Evolutionary conservation across 371 early-diverging fungal species (phyloP).

Genomic region (Phascolomyces articulosus): DNA sequence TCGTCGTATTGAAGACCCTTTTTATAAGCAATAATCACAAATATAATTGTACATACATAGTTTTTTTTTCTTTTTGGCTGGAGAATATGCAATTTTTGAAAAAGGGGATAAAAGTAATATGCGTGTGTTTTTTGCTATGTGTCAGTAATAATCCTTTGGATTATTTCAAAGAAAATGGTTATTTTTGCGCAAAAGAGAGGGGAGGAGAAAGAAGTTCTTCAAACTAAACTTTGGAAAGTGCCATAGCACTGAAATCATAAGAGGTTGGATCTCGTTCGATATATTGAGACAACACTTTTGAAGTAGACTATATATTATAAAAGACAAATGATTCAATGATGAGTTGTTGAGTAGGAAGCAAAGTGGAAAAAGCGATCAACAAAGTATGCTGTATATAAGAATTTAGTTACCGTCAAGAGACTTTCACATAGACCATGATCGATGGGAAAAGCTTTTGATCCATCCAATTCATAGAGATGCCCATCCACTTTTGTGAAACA

Average conservation of each 20-base stretch:
- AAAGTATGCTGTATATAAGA: too few relatives aligned
- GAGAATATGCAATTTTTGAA: background rate
- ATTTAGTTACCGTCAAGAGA: background rate
- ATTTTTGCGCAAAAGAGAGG: too few relatives aligned
- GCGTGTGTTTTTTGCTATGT: too few relatives aligned
- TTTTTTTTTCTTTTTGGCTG: background rate
- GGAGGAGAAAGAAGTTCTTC: background rate
- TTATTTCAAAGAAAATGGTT: too few relatives aligned
- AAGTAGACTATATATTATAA: background rate
- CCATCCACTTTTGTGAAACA: background rate
- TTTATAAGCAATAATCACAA: constrained; percentile 10
- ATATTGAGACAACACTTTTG: background rate
- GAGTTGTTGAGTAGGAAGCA: too few relatives aligned
- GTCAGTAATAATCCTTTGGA: too few relatives aligned
- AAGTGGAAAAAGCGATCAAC: too few relatives aligned
- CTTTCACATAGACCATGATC: background rate
- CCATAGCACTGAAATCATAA: background rate
- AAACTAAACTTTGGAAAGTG: background rate
- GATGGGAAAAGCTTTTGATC: background rate
- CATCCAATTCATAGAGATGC: background rate
- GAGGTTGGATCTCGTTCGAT: background rate
- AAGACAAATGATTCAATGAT: background rate
- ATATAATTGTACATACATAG: background rate
- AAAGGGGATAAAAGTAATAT: too few relatives aligned
- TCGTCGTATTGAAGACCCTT: constrained; percentile 75